Percentiles rank a stretch among this genome's conserved stretches.
phyloP scores from a whole-genome alignment of 345 rosid genomes.

The Pistacia vera region DNA sequence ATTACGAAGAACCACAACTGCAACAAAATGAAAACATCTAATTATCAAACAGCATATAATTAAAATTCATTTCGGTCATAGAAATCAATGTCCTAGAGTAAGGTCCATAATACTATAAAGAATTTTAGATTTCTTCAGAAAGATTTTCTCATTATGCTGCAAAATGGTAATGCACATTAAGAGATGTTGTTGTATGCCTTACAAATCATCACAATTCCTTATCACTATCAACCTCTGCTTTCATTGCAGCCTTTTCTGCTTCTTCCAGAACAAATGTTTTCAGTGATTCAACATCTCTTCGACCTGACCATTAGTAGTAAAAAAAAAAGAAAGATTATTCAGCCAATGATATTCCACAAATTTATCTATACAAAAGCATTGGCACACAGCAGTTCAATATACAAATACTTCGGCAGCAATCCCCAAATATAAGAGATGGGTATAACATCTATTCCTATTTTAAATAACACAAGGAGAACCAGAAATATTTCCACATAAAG shows the following conservation, averaged over 20 bases:
- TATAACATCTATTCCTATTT: not conserved
- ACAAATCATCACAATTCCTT: conserved; percentile 52
- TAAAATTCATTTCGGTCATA: not conserved
- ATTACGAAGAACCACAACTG: not conserved
- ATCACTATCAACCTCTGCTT: conserved; percentile 49
- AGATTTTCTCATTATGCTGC: not conserved
- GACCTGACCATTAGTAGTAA: conserved; percentile 43
- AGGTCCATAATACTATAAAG: not conserved
- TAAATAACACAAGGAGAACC: not conserved
- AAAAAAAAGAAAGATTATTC: not conserved
- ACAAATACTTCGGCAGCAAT: not conserved
- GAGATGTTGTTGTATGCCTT: conserved; percentile 20
- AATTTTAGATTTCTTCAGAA: not conserved
- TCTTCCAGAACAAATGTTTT: conserved; percentile 75
- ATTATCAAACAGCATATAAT: not conserved
- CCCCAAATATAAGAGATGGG: not conserved
- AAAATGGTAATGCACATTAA: not conserved
- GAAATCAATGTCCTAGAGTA: not conserved
- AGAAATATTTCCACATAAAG: not conserved
- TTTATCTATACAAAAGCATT: not conserved
- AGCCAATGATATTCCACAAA: not conserved
- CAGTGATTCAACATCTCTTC: conserved; percentile 75
- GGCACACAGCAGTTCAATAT: too few relatives aligned
- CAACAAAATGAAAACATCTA: not conserved
- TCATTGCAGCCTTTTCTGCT: conserved; percentile 85